Percentiles rank a stretch among this genome's conserved stretches.
These are phyloP conservation scores for Excoecaria cochinchinensis DNA, from an alignment of 345 rosid genomes.

Conservation along the genomic window DNA sequence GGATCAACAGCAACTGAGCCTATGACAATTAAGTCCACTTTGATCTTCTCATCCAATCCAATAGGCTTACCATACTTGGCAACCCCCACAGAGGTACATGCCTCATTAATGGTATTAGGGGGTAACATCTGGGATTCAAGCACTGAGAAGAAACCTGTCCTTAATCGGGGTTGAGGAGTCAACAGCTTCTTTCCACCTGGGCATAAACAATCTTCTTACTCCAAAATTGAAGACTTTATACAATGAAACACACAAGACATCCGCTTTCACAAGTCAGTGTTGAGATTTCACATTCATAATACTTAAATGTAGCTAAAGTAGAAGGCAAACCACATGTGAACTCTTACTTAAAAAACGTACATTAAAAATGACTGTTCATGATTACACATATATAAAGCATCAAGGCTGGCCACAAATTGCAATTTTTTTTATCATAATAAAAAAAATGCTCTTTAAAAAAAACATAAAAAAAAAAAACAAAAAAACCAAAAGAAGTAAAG, in stretches of 20 bases:
- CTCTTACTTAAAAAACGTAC: no score
- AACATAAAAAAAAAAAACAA: no score
- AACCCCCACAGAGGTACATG: conserved; percentile 78
- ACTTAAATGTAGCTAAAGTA: no score
- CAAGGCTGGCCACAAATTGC: no score
- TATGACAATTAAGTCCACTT: conserved; percentile 72
- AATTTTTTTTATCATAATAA: no score
- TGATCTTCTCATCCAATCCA: conserved; percentile 73
- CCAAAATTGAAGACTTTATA: not conserved
- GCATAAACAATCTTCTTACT: not conserved
- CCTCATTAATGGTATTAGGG: conserved; percentile 54
- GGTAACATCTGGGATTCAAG: conserved; percentile 51
- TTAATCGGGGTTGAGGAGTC: conserved; percentile 88
- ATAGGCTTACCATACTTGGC: conserved; percentile 85
- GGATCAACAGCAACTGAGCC: conserved; percentile 94
- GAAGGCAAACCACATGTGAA: no score
- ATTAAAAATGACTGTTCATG: no score
- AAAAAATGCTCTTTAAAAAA: no score
- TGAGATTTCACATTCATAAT: no score
- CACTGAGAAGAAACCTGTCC: conserved; percentile 86
- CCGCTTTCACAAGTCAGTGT: not conserved
- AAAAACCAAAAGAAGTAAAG: no score
- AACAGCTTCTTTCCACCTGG: conserved; percentile 71
- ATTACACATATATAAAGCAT: no score
- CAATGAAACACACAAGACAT: not conserved